A percentile compares a stretch with the other conserved stretches of the same genome.
Evolutionary conservation across 2,329 filamentous ascomycete genomes (phyloP).

Genomic region (Escovopsis sp.): DNA sequence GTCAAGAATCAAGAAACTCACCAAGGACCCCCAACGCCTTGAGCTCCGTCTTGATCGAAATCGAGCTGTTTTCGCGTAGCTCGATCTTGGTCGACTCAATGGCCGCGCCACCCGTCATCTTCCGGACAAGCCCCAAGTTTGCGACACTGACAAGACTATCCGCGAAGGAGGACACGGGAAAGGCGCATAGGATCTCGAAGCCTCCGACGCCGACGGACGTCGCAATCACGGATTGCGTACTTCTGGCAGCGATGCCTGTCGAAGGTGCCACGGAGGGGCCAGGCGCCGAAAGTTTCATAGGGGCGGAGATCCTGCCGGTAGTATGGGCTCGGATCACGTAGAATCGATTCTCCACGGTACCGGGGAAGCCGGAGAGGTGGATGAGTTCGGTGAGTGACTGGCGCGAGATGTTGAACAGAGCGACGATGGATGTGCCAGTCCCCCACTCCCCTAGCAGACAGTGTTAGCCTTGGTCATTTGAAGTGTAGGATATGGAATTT

Average conservation of each 20-base stretch:
- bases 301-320: conserved; percentile 45
- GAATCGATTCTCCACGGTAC: conserved; percentile 37
- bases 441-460: conserved; percentile 28
- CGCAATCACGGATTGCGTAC: too few species aligned
- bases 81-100: conserved; percentile 49
- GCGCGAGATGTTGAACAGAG: conserved; percentile 67
- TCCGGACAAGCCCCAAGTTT: conserved; percentile 64
- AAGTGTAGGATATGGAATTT: too few species aligned
- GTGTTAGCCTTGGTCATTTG: neutral
- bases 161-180: conserved; percentile 43
- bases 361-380: conserved; percentile 57
- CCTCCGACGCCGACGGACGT: conserved; percentile 49
- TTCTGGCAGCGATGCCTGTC: conserved; percentile 24
- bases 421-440: conserved; percentile 63
- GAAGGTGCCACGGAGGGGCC: conserved; percentile 28
- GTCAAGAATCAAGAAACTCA: conserved; percentile 13
- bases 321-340: conserved; percentile 66
- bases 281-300: conserved; percentile 27
- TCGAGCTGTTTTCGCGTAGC: conserved; percentile 37
- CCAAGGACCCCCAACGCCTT: conserved; percentile 70
- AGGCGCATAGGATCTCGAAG: conserved; percentile 72
- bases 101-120: conserved; percentile 81
- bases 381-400: conserved; percentile 53
- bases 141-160: conserved; percentile 33
- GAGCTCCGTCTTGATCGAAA: conserved; percentile 52